phyloP scores from a whole-genome alignment of 805 yeast genomes.

The Suhomyces emberorum region DNA sequence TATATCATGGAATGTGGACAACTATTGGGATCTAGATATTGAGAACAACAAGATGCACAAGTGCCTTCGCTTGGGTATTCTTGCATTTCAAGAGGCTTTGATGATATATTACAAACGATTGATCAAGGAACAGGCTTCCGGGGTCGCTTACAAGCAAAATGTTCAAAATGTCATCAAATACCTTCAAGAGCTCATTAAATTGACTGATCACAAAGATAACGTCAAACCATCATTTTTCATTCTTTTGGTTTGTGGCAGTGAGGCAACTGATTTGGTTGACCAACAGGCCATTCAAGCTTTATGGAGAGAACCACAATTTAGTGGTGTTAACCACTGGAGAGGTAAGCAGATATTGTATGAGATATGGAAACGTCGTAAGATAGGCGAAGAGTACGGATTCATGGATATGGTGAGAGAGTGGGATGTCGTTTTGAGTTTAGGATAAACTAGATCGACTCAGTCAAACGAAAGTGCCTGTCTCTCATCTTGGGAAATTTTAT shows the following conservation, averaged over 20 bases:
- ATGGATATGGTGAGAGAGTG: slow-evolving; percentile 54
- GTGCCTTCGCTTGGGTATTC: slow-evolving; percentile 34
- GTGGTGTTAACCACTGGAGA: slow-evolving; percentile 47
- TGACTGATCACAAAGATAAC: slow-evolving; percentile 5
- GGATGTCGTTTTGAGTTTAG: slow-evolving; percentile 43
- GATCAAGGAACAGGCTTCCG: slow-evolving; percentile 26
- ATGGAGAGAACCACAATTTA: slow-evolving; percentile 22
- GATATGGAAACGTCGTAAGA: slow-evolving; percentile 44
- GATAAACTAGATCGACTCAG: too few relatives aligned
- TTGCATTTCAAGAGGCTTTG: slow-evolving; percentile 41
- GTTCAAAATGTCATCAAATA: slow-evolving; percentile 3
- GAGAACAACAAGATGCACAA: slow-evolving; percentile 33
- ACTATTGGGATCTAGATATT: slow-evolving; percentile 38
- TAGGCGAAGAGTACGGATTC: slow-evolving; percentile 42
- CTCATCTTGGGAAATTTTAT: too few relatives aligned
- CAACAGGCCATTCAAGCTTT: slow-evolving; percentile 32
- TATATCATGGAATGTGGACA: slow-evolving; percentile 42
- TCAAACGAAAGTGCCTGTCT: too few relatives aligned
- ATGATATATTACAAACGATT: slow-evolving; percentile 45
- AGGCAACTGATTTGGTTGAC: slow-evolving; percentile 26
- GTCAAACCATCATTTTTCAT: slow-evolving; percentile 47
- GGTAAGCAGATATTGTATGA: slow-evolving; percentile 53
- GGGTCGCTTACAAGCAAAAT: slow-evolving; percentile 3
- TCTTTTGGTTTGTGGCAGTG: slow-evolving; percentile 40
- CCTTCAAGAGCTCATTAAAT: slow-evolving; percentile 1